Base-by-base conservation (phyloP, 352 stramenopile genomes). In the Thalassiosira livingstoniorum region DNA sequence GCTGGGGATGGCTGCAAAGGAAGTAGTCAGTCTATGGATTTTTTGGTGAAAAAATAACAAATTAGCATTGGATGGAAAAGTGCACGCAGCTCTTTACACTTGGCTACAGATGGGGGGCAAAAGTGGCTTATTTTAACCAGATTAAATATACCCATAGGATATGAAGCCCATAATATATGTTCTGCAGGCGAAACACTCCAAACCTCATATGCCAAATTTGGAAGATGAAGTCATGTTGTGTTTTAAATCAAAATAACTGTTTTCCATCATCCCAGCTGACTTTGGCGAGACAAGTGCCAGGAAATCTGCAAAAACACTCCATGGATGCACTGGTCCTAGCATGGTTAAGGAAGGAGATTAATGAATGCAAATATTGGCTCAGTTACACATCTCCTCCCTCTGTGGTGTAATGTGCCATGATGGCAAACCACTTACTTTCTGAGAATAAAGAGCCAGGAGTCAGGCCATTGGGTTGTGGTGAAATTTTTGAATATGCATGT, bases 391-490 rank as follows among this genome's bases (percentile, higher is more conserved):
- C 69, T 15, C 69, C 69, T 0, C 34, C 34, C 18, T 78, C 18
- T 23, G 53, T 57, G 18, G 29, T 27, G 5, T 78, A 78, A 35
- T 57, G 69, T 13, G 69, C 69, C 1, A 31, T 78, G 32, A 68
- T 62, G 13, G 10, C 18, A 5, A 15, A n/a, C 15, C 11, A 37
- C 55, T 43, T 69, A 25, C 27, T 78, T 4, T 37, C 69, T 18
- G 11, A 25, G 37, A 57, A 78, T 42, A 78, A 78, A 34, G n/a
- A 70, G 57, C 69, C 69, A 29, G 69, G 57, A 29, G 69, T 78
- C 2, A 1, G 69, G 4, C 55, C 37, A 27, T n/a, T 78, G 10
- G 32, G 27, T 10, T 43, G 31, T 39, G 69, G 69, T 13, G 69
- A 68, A 27, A 61, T 69, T 5, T 78, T 32, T 34, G 60, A 29